A percentile compares a stretch with the other conserved stretches of the same genome.
Evolutionary conservation across 768 basidiomycete genomes (phyloP).

Genomic region (Crucibulum laeve): DNA sequence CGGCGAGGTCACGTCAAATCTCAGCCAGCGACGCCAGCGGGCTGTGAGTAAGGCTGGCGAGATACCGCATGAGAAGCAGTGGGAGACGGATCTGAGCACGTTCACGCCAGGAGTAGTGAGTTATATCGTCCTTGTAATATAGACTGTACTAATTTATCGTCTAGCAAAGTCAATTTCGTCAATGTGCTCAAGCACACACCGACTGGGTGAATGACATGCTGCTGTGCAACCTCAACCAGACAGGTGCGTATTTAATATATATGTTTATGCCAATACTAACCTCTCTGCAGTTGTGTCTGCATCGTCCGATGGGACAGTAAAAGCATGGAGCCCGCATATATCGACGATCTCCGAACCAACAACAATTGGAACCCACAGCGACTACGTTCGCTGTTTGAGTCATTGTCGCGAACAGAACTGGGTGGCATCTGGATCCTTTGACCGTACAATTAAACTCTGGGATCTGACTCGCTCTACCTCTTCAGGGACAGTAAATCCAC

Average conservation of each 20-base stretch:
- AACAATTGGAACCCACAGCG: conserved; percentile 70
- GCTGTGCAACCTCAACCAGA: conserved; percentile 90
- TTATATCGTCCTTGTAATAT: conserved; percentile 6
- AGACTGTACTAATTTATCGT: conserved; percentile 7
- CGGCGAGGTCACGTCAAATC: conserved; percentile 52
- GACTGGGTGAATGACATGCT: conserved; percentile 98
- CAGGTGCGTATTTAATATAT: conserved; percentile 40
- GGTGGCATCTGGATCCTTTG: conserved; percentile 93
- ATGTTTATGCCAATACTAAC: conserved; percentile 5
- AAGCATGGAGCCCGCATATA: conserved; percentile 89
- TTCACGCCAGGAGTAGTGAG: conserved; percentile 48
- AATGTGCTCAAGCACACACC: conserved; percentile 83
- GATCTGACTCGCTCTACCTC: conserved; percentile 51
- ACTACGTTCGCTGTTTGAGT: conserved; percentile 81
- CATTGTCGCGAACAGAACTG: conserved; percentile 77
- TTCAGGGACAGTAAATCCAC: conserved; percentile 33
- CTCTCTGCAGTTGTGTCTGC: conserved; percentile 72
- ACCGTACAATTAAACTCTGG: conserved; percentile 93
- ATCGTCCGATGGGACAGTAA: conserved; percentile 92
- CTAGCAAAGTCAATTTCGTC: conserved; percentile 69
- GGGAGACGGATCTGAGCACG: conserved; percentile 68
- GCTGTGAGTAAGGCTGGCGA: conserved; percentile 27
- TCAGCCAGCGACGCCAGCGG: conserved; percentile 26
- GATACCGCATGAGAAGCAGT: conserved; percentile 66
- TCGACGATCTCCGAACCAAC: conserved; percentile 53